A percentile compares a stretch with the other conserved stretches of the same genome.
Conservation (phyloP, 345 rosid species). For the Carallia brachiata region DNA sequence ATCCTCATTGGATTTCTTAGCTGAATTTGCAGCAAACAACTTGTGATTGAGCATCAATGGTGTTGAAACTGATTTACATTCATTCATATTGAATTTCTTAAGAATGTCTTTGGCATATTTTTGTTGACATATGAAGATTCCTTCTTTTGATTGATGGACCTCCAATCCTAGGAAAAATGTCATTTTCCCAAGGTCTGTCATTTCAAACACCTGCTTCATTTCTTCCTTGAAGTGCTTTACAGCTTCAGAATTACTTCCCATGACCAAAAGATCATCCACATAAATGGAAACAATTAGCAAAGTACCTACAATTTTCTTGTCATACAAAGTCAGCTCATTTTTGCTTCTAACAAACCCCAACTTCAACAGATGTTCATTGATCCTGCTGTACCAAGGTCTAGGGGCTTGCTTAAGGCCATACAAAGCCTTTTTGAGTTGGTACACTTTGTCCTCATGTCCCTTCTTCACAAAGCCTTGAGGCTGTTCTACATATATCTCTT, state of each 20-base stretch:
- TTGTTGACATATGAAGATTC: background rate
- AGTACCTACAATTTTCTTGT: background rate
- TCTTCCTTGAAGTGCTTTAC: background rate
- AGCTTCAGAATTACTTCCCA: background rate
- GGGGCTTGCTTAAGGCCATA: background rate
- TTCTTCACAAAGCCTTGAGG: background rate
- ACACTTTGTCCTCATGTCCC: background rate
- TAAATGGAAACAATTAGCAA: background rate
- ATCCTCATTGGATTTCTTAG: background rate
- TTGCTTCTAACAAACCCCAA: background rate
- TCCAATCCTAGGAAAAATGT: background rate
- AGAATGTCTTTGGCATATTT: background rate
- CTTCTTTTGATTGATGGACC: background rate
- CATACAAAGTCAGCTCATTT: background rate
- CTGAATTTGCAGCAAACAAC: background rate
- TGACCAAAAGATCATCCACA: background rate
- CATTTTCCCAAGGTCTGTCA: background rate
- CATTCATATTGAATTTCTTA: background rate
- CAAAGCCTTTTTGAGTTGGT: background rate
- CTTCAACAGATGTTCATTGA: background rate
- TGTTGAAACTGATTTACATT: background rate
- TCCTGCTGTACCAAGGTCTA: background rate
- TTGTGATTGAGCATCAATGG: constrained; percentile 4
- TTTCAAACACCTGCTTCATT: background rate
- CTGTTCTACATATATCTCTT: background rate